These are phyloP conservation scores for Boletus tomentosulus DNA, from an alignment of 768 basidiomycete species.

Conservation along the genomic window DNA sequence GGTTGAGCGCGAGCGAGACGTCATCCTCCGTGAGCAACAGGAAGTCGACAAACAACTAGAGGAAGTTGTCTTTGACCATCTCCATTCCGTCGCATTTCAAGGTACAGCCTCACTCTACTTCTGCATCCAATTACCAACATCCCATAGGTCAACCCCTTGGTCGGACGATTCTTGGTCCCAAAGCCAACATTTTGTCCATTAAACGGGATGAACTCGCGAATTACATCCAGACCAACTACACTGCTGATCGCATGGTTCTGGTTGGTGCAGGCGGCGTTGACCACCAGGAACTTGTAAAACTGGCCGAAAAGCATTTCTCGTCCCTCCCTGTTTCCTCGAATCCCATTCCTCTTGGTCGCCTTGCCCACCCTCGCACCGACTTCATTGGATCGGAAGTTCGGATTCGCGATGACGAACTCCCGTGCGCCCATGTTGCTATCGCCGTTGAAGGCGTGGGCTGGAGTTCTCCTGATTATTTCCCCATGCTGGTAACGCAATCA, in stretches of 20 bases:
- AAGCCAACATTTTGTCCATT: conserved; percentile 94
- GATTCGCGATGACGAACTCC: conserved; percentile 85
- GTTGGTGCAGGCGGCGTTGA: conserved; percentile 96
- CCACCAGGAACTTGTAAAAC: conserved; percentile 87
- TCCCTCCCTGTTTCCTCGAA: conserved; percentile 80
- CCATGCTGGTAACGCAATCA: conserved; percentile 97
- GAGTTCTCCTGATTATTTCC: conserved; percentile 98
- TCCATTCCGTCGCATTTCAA: conserved; percentile 96
- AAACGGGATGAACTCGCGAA: conserved; percentile 79
- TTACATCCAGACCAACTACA: conserved; percentile 98
- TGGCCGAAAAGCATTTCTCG: conserved; percentile 92
- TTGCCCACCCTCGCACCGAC: conserved; percentile 67
- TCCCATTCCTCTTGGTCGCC: conserved; percentile 84
- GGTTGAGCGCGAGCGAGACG: conserved; percentile 93
- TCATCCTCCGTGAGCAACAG: conserved; percentile 95
- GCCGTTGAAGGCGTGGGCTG: conserved; percentile 98
- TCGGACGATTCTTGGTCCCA: conserved; percentile 95
- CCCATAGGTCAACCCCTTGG: conserved; percentile 85
- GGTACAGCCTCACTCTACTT: conserved; percentile 40
- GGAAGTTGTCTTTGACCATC: conserved; percentile 98
- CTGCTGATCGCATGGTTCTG: conserved; percentile 97
- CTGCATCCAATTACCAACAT: conserved; percentile 7
- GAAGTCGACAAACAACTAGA: conserved; percentile 98
- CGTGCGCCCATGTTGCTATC: conserved; percentile 90
- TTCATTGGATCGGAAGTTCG: conserved; percentile 97